Evolutionary conservation across 768 basidiomycete species (phyloP), one percentile per base, ranked within the genome.

Genomic region (Fibroporia radiculosa): DNA sequence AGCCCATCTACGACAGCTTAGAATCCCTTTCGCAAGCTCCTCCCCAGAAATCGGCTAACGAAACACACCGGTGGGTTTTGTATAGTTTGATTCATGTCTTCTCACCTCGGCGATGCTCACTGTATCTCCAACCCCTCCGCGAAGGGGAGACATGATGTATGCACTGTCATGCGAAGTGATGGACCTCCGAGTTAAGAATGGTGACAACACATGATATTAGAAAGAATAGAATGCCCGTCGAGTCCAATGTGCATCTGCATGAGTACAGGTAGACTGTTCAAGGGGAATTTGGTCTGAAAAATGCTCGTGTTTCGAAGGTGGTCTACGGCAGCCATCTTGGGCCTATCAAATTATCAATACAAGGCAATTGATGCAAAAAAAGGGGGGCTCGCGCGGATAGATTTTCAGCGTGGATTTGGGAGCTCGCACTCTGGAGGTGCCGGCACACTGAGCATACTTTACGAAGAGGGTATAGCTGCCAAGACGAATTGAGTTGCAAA

Each of bases 91-190:
- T 70, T 60, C 4, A 73, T 76, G 59, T 85, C 81, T 49, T 87
- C 86, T 38, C 67, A 71, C 65, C 24, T 68, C 73, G 74, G 25
- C 60, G 63, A 7, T 71, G 23, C 57, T 59, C 42, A 87, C 57
- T 45, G 66, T 66, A 59, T 87, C 83, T 82, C 82, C n/a, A n/a
- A 85, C 13, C 84, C 70, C 47, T 77, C 74, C 2, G 74, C 62
- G 23, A 50, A 46, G 23, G 85, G 51, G n/a, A 81, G 48, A 69
- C 74, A 79, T 0, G 48, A 29, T 1, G 77, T 74, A 23, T 64
- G 49, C 18, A 61, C 26, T 61, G 53, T 84, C 84, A 87, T 16
- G 79, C 72, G 25, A 75, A 70, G 26, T 75, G 74, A 56, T 72
- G 70, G 40, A 74, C 69, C 23, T 71, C 73, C 24, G 67, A 57